Evolutionary conservation across 768 basidiomycete genomes (phyloP), one percentile per base, ranked within the genome.

Genomic region (Lentinula sp.): DNA sequence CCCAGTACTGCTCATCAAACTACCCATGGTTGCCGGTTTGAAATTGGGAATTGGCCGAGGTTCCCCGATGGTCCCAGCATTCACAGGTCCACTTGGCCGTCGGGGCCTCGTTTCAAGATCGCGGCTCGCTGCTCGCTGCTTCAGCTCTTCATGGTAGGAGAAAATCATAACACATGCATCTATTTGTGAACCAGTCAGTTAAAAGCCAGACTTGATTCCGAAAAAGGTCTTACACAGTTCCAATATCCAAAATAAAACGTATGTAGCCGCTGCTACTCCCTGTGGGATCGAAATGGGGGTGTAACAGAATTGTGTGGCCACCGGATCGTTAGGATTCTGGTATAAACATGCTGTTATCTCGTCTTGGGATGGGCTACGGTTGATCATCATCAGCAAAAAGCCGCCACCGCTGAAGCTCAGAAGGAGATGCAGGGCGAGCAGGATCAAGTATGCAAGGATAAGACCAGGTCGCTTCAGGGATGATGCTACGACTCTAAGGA

Each of bases 161-260:
- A 37, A 62, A 1, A 51, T 23, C 35, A 62, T 57, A 10, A 57
- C 6, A 35, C 43, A 49, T 6, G 58, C 50, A 41, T 59, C 62
- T 63, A 33, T 16, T 16, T 20, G 28, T 7, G 16, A 32, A 43
- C 9, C 12, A 20, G 20, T 59, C 23, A 46, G 37, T 9, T 13
- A 37, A 12, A 59, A 10, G 15, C 13, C 36, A 9, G 5, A 42
- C 15, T 35, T 28, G 57, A 33, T 16, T 3, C 12, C 37, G 7
- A 13, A 20, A 5, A 36, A 49, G 33, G 33, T 10, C 4, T 37
- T 50, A 49, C 57, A 59, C 9, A 59, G 28, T 46, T 59, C 57
- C 41, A 59, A 49, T n/a, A 84, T 66, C 83, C 84, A 85, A 59
- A 79, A 75, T 18, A 84, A 28, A 43, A 81, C 71, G 65, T 81